phyloP scores from a whole-genome alignment of 1,139 yeast genomes.

The Yarrowia galli region DNA sequence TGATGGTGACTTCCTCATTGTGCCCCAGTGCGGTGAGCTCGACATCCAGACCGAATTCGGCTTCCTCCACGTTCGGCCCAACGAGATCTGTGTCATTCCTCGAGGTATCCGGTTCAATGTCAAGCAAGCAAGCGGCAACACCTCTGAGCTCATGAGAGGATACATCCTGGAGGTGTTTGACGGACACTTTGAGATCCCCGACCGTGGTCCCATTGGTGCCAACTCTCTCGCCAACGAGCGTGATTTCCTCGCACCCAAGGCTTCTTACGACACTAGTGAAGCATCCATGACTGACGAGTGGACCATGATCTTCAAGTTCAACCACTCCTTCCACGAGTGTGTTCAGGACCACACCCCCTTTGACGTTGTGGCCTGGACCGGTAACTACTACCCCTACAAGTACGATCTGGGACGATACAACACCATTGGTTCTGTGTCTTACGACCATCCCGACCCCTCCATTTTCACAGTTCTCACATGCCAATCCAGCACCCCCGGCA shows the following conservation, averaged over 20 bases:
- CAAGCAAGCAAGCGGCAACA: conserved; percentile 40
- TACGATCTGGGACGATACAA: conserved; percentile 48
- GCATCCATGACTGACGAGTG: conserved; percentile 42
- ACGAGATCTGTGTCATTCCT: conserved; percentile 49
- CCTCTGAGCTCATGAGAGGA: conserved; percentile 42
- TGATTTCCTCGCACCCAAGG: conserved; percentile 48
- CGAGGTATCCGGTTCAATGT: conserved; percentile 48
- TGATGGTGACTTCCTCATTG: conserved; percentile 47
- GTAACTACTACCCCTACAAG: conserved; percentile 49
- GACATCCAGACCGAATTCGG: conserved; percentile 49
- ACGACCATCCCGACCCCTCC: conserved; percentile 49
- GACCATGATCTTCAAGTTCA: conserved; percentile 45
- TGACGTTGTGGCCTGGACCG: conserved; percentile 50
- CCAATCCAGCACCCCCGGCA: conserved; percentile 46
- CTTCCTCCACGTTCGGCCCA: conserved; percentile 46
- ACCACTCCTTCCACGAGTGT: conserved; percentile 45
- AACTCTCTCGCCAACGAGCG: conserved; percentile 49
- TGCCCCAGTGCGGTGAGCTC: conserved; percentile 48
- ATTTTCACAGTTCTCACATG: conserved; percentile 48
- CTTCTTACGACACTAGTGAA: conserved; percentile 42
- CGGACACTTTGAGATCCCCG: conserved; percentile 48
- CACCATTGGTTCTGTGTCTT: conserved; percentile 48
- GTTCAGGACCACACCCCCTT: conserved; percentile 47
- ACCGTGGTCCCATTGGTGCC: conserved; percentile 49
- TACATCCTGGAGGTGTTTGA: conserved; percentile 47